Percentiles rank a stretch among this genome's conserved stretches.
These are phyloP conservation scores for Protomyces gravidus DNA, from an alignment of 1,139 yeast genomes.

Conservation along the genomic window DNA sequence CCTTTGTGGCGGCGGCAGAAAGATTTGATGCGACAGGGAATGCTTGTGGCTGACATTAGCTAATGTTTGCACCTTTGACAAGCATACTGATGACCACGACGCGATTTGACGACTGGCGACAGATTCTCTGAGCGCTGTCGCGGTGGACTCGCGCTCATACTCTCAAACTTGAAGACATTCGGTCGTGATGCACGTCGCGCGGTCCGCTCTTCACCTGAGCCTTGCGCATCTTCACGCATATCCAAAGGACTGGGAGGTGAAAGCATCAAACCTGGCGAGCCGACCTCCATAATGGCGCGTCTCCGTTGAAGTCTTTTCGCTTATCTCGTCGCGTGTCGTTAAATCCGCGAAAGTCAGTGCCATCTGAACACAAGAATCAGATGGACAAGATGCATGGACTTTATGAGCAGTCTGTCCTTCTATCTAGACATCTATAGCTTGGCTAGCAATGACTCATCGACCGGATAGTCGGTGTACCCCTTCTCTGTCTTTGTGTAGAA, in stretches of 20 bases:
- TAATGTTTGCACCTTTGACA: not conserved
- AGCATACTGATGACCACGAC: constrained; percentile 18
- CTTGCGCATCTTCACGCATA: not conserved
- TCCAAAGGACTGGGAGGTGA: not conserved
- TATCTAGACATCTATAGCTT: not conserved
- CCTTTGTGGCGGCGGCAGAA: constrained; percentile 81
- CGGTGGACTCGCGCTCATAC: constrained; percentile 15
- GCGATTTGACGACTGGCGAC: constrained; percentile 16
- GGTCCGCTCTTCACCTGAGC: not conserved
- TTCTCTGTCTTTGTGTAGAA: constrained; percentile 39
- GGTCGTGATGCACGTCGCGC: not conserved
- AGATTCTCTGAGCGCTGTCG: not conserved
- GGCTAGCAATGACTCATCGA: not conserved
- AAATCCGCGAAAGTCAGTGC: too few relatives aligned
- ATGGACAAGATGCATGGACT: not conserved
- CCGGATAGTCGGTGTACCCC: constrained; percentile 33
- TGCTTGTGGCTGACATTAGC: constrained; percentile 54
- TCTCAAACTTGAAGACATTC: constrained; percentile 13
- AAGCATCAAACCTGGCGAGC: not conserved
- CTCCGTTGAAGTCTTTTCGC: too few relatives aligned
- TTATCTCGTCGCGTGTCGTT: too few relatives aligned
- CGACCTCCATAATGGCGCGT: not conserved
- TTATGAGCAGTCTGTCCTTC: not conserved
- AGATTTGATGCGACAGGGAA: constrained; percentile 92
- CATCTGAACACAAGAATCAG: too few relatives aligned